Conservation (phyloP, 1,284 basidiomycete species). For the Phellopilus nigrolimitatus region DNA sequence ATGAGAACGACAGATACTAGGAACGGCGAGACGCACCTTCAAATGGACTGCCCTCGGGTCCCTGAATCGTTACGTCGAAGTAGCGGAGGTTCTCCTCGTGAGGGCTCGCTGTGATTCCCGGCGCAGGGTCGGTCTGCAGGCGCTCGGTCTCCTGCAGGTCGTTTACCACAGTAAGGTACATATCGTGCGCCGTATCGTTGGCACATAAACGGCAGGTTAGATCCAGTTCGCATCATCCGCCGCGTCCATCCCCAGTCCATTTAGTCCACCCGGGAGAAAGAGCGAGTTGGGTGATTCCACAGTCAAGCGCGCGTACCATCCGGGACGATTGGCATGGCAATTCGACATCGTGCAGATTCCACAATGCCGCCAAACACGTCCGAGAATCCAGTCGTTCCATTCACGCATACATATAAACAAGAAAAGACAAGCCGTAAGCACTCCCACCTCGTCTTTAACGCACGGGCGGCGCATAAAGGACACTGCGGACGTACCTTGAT, state of each 20-base stretch:
- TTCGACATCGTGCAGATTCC: background rate
- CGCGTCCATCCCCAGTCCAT: no score
- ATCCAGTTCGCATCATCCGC: no score
- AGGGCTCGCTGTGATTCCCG: slow-evolving; percentile 89
- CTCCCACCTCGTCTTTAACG: background rate
- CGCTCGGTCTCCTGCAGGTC: slow-evolving; percentile 99
- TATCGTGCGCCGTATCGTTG: background rate
- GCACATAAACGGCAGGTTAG: no score
- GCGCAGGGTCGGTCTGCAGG: slow-evolving; percentile 91
- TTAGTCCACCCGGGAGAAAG: no score
- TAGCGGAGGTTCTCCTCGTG: slow-evolving; percentile 98
- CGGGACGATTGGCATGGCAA: no score
- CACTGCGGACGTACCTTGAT: slow-evolving; percentile 44
- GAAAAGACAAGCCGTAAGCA: slow-evolving; percentile 16
- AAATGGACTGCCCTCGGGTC: slow-evolving; percentile 92
- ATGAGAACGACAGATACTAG: no score
- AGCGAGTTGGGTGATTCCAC: no score
- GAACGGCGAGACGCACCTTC: slow-evolving; percentile 59
- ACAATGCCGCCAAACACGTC: background rate
- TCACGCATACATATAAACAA: background rate
- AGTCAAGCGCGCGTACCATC: no score
- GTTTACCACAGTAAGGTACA: background rate
- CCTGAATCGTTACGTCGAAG: slow-evolving; percentile 97
- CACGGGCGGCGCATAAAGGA: background rate
- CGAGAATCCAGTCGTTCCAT: background rate